Percentiles rank a stretch among this genome's conserved stretches.
These are phyloP conservation scores for Candida labiduridarum DNA, from an alignment of 1,139 yeast genomes.

Conservation along the genomic window DNA sequence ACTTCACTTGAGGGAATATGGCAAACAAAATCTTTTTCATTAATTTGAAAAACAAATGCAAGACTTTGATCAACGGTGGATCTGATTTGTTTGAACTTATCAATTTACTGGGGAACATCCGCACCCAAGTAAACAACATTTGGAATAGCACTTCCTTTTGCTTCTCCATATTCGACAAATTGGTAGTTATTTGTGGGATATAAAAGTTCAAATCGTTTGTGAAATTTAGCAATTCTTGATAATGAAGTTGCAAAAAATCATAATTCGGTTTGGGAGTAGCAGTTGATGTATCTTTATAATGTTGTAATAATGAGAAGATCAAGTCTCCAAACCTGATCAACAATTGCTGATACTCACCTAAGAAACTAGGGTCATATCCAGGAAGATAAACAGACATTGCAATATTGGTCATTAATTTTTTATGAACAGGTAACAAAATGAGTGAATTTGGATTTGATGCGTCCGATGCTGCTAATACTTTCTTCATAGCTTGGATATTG, in stretches of 20 bases:
- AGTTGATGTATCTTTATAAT: slow-evolving; percentile 5
- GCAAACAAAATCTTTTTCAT: slow-evolving; percentile 41
- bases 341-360: slow-evolving; percentile 30
- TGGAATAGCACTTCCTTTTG: slow-evolving; percentile 41
- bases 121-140: slow-evolving; percentile 43
- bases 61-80: slow-evolving; percentile 35
- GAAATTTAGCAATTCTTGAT: slow-evolving; percentile 28
- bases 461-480: slow-evolving; percentile 4
- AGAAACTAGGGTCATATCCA: slow-evolving; percentile 35
- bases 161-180: slow-evolving; percentile 28
- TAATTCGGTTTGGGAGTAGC: not conserved
- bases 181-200: slow-evolving; percentile 30
- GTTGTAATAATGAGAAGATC: slow-evolving; percentile 8
- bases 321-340: slow-evolving; percentile 23
- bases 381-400: slow-evolving; percentile 42
- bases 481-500: slow-evolving; percentile 27
- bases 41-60: slow-evolving; percentile 38
- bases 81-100: slow-evolving; percentile 23
- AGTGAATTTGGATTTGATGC: slow-evolving; percentile 15
- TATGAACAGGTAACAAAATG: slow-evolving; percentile 33
- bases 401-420: slow-evolving; percentile 41
- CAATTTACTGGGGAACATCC: slow-evolving; percentile 36
- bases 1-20: slow-evolving; percentile 44
- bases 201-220: slow-evolving; percentile 27
- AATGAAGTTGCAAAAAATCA: slow-evolving; percentile 13